Base-by-base conservation (phyloP, 805 yeast genomes). In the Candida schatavii region DNA sequence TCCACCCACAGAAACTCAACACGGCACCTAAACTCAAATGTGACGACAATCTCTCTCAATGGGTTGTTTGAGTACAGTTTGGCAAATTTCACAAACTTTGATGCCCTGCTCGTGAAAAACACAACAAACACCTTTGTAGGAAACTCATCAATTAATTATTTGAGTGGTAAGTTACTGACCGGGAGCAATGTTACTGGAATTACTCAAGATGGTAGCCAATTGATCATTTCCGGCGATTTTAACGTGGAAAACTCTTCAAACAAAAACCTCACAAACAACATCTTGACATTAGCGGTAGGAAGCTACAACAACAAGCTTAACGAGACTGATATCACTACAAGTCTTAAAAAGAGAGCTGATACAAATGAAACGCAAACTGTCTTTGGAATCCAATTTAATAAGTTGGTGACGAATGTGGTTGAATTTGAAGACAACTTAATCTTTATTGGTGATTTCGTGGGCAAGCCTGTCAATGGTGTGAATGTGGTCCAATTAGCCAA, bases 11-110 rank as follows among this genome's bases (percentile, higher is more conserved):
- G 46, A 15, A 47, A 52, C 31, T 49, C 66, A 5, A 46, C 45
- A 15, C 39, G 41, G 13, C 38, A 43, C 9, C n/a, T n/a, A n/a
- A 37, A 36, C 1, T 44, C 48, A 14, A 54, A 54, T 17, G 49
- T 53, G 31, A 47, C 50, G 2, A 46, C 56, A 27, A 51, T 80
- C 26, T 54, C 70, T 2, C 58, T 90, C 39, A 85, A 86, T 58
- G 96, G 95, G 7, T 52, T 91, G 17, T 88, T 91, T 55, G 97
- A 91, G 63, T 93, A 83, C 60, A 81, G 88, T 1, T 63, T 81
- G 28, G 61, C 77, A 2, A 89, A 89, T 57, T 88, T 85, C 57
- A 66, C 70, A 2, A 38, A 53, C 27, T 70, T 69, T 39, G 59
- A 63, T 18, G 58, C 55, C 36, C 45, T 38, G 15, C 50, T 52